Conservation (phyloP, 768 basidiomycete species). For the Phaeotremella fagi region DNA sequence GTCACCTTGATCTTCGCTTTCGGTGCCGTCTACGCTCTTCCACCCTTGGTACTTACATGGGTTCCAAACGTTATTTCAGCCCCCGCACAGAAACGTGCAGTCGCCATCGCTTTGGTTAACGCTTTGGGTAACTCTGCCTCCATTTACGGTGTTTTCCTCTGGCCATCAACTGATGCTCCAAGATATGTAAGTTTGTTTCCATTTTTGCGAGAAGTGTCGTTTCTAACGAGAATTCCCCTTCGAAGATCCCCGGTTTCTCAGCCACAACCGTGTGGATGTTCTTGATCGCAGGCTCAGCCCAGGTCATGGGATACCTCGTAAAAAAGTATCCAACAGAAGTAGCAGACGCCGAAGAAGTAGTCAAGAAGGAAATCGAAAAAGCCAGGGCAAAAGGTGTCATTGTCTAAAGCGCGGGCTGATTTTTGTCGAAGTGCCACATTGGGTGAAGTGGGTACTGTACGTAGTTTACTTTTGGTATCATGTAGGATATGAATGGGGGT, state of each 20-base stretch:
- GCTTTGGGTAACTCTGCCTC: constrained; percentile 40
- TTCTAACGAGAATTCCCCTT: neutral
- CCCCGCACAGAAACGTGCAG: constrained; percentile 46
- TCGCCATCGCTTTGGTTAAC: constrained; percentile 46
- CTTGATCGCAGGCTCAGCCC: constrained; percentile 30
- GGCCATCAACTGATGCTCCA: constrained; percentile 42
- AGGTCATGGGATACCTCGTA: constrained; percentile 30
- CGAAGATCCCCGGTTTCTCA: constrained; percentile 38
- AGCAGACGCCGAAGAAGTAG: constrained; percentile 32
- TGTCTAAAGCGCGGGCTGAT: too few species aligned
- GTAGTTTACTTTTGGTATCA: too few species aligned
- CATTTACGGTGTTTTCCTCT: constrained; percentile 48
- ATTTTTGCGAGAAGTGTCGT: neutral
- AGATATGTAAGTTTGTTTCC: constrained; percentile 14
- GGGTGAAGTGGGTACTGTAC: too few species aligned
- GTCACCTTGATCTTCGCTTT: constrained; percentile 49
- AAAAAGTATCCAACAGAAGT: constrained; percentile 37
- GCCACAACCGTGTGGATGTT: constrained; percentile 42
- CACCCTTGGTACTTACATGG: constrained; percentile 44
- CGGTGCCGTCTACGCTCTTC: constrained; percentile 43
- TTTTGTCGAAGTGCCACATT: too few species aligned
- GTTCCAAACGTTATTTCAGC: constrained; percentile 45
- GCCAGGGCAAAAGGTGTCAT: constrained; percentile 15
- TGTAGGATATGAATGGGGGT: too few species aligned
- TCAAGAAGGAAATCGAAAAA: constrained; percentile 32